A percentile compares a stretch with the other conserved stretches of the same genome.
phyloP scores from a whole-genome alignment of 306 rosid species.

The Gleditsia sinensis region DNA sequence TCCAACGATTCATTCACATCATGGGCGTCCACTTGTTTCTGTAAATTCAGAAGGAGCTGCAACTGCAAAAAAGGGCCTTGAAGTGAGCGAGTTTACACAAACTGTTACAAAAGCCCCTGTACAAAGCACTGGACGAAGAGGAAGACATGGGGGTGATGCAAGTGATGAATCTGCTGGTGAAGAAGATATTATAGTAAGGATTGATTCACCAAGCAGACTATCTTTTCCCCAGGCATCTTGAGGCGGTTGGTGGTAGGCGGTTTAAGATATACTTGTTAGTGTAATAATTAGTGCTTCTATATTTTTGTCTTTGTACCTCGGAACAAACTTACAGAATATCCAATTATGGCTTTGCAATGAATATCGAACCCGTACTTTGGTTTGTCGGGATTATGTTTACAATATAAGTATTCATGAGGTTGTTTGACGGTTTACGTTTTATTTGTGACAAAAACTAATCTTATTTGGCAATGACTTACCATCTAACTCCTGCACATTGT shows the following conservation, averaged over 20 bases:
- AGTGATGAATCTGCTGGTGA: slow-evolving; percentile 85
- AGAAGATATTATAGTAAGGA: slow-evolving; percentile 76
- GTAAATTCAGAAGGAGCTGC: slow-evolving; percentile 69
- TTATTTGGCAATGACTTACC: too few relatives aligned
- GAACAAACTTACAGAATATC: neutral
- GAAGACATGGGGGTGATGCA: slow-evolving; percentile 46
- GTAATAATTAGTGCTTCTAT: slow-evolving; percentile 23
- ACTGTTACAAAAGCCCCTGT: slow-evolving; percentile 31
- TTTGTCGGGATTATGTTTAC: too few relatives aligned
- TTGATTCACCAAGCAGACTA: slow-evolving; percentile 91
- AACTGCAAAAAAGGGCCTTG: slow-evolving; percentile 47
- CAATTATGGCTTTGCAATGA: neutral
- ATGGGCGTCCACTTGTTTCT: slow-evolving; percentile 48
- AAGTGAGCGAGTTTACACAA: slow-evolving; percentile 35
- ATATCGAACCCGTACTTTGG: too few relatives aligned
- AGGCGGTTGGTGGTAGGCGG: neutral
- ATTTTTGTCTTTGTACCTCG: neutral
- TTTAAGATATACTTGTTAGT: slow-evolving; percentile 8
- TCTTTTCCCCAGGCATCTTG: slow-evolving; percentile 62
- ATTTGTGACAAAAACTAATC: too few relatives aligned
- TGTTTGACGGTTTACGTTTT: too few relatives aligned
- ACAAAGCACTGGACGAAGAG: slow-evolving; percentile 35
- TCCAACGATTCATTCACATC: slow-evolving; percentile 47
- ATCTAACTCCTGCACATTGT: too few relatives aligned
- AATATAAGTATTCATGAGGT: too few relatives aligned